Evolutionary conservation across 805 yeast species (phyloP), one percentile per base, ranked within the genome.

Genomic region (Ogataea saltuana): DNA sequence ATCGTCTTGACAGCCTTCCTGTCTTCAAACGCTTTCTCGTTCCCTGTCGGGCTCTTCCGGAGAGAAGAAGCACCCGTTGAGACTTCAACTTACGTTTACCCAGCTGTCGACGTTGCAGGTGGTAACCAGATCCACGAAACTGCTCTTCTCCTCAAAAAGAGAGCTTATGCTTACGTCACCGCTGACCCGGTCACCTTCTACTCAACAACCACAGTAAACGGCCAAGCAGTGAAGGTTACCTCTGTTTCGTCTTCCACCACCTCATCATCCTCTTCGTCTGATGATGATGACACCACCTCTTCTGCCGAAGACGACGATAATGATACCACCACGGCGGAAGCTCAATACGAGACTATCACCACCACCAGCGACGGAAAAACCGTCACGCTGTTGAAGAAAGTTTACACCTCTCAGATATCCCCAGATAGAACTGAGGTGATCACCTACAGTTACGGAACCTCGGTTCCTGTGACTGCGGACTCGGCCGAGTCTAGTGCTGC

Each of bases 351-450:
- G 17, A 49, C 54, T 15, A 42, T 50, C 26, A 54, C 59, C 6
- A 54, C 56, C 17, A 53, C 57, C 17, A 13, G 31, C 10, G 42
- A 54, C 29, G 53, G 50, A 16, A 32, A 49, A 13, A 55, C 47
- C 18, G 41, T 42, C 30, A 57, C 61, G 20, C 36, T 54, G 44
- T 31, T 55, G 30, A 52, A 48, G 49, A 38, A 53, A 18, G 56
- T 63, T 6, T 55, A 57, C 41, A 64, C 68, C 38, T 60, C 66
- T 8, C 53, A 59, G 11, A 37, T 50, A n/a, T 50, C 44, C 7
- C 44, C 56, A 2, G 61, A 46, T 13, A 33, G 34, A 25, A 55
- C 59, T 11, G 42, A 38, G 15, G 60, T 56, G 10, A 42, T 59
- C 18, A 43, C 51, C 22, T 50, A 43, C 36, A 48, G 46, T 7